phyloP scores from a whole-genome alignment of 495 filamentous ascomycete species.

The Podospora conica region DNA sequence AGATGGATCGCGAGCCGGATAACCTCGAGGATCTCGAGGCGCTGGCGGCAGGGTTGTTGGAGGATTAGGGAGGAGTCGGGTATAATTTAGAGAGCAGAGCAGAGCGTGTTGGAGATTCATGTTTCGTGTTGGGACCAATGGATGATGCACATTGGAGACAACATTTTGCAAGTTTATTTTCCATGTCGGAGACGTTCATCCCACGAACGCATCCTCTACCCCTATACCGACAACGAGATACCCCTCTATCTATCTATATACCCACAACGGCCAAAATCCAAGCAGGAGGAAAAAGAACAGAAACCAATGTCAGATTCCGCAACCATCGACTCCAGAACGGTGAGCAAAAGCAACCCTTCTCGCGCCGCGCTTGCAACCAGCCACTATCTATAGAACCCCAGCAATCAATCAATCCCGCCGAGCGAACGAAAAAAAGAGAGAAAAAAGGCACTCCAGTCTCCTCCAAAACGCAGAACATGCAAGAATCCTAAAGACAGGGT shows the following conservation, averaged over 20 bases:
- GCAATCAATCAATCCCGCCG: too few species aligned
- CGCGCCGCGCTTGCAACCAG: not conserved
- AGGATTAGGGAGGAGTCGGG: constrained; percentile 34
- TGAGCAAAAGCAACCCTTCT: not conserved
- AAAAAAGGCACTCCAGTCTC: too few species aligned
- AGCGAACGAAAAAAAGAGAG: not conserved
- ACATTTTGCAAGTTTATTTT: not conserved
- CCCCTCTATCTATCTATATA: not conserved
- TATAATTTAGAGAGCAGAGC: too few species aligned
- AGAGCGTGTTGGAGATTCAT: not conserved
- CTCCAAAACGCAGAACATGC: not conserved
- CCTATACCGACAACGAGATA: not conserved
- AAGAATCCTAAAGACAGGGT: not conserved
- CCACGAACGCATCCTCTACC: not conserved
- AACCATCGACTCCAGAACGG: not conserved
- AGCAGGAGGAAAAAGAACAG: not conserved
- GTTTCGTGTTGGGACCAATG: too few species aligned
- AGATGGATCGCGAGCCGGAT: constrained; percentile 61
- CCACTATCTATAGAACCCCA: not conserved
- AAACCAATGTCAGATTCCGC: not conserved
- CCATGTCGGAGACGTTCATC: not conserved
- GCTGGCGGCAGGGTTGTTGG: constrained; percentile 76
- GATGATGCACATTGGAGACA: not conserved
- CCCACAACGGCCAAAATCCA: not conserved
- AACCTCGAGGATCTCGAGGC: constrained; percentile 87